phyloP scores from a whole-genome alignment of 768 basidiomycete genomes.

The Cubamyces lactineus region DNA sequence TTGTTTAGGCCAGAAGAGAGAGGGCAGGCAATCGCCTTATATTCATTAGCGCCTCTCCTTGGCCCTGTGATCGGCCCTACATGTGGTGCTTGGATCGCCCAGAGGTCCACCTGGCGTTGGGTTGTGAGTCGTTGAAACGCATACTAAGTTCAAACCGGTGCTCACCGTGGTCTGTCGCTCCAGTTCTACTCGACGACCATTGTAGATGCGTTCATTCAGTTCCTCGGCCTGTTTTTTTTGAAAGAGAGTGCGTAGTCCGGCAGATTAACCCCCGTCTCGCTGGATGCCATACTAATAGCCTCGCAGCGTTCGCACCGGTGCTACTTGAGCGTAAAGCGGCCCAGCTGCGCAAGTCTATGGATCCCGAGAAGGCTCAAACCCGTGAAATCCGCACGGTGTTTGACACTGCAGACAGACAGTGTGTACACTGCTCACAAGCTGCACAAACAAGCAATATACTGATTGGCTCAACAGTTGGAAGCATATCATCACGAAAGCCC shows the following conservation, averaged over 20 bases:
- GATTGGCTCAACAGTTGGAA: constrained; percentile 47
- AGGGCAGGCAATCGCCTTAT: constrained; percentile 64
- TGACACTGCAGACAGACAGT: constrained; percentile 49
- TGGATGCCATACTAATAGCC: constrained; percentile 24
- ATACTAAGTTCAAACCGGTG: too few relatives aligned
- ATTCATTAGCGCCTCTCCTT: constrained; percentile 65
- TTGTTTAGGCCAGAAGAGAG: constrained; percentile 63
- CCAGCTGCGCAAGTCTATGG: constrained; percentile 46
- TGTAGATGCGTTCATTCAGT: constrained; percentile 55
- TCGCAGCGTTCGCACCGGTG: constrained; percentile 34
- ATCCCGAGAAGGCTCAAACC: constrained; percentile 47
- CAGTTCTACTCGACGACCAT: constrained; percentile 74
- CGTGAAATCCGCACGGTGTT: constrained; percentile 51
- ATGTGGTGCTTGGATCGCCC: constrained; percentile 65
- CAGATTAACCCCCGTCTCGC: constrained; percentile 4
- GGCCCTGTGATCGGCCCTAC: constrained; percentile 69
- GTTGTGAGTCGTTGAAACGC: constrained; percentile 47
- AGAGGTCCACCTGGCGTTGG: constrained; percentile 72
- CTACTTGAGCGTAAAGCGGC: constrained; percentile 56
- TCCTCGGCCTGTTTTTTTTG: constrained; percentile 56
- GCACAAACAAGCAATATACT: neutral
- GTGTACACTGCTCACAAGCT: constrained; percentile 2
- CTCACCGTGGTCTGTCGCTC: too few relatives aligned
- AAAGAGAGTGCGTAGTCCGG: constrained; percentile 55
- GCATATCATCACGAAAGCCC: constrained; percentile 51